Evolutionary conservation across 2,329 filamentous ascomycete species (phyloP).

Genomic region (Colletotrichum sp.): DNA sequence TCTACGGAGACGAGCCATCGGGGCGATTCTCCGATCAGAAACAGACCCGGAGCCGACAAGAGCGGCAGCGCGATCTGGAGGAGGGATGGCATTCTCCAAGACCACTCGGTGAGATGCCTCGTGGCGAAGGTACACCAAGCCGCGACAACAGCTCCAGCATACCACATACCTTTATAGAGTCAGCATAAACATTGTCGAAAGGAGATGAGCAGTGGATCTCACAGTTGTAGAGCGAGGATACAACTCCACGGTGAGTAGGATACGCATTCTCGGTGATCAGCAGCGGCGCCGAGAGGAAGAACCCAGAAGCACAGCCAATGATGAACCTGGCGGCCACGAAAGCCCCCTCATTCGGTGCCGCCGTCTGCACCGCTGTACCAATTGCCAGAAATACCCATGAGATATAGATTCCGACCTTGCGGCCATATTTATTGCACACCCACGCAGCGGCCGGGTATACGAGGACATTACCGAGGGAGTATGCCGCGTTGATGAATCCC

Average conservation of each 20-base stretch:
- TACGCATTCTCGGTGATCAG: slow-evolving; percentile 38
- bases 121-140: slow-evolving; percentile 29
- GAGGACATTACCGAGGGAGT: slow-evolving; percentile 40
- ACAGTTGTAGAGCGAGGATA: not conserved
- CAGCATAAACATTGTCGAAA: accelerated
- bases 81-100: slow-evolving; percentile 27
- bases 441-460: slow-evolving; percentile 36
- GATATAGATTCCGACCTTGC: slow-evolving; percentile 11
- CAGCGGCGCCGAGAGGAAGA: slow-evolving; percentile 32
- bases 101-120: not conserved
- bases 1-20: slow-evolving; percentile 20
- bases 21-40: not conserved
- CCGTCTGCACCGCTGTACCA: slow-evolving; percentile 28
- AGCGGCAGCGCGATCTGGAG: slow-evolving; percentile 40
- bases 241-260: slow-evolving; percentile 28
- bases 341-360: slow-evolving; percentile 23
- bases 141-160: slow-evolving; percentile 39
- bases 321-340: slow-evolving; percentile 37
- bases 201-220: not conserved
- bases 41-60: not conserved
- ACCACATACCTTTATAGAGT: slow-evolving; percentile 34
- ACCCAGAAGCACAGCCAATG: slow-evolving; percentile 33
- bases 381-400: not conserved
- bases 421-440: slow-evolving; percentile 24
- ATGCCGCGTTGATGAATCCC: slow-evolving; percentile 42